Conservation (phyloP, 2,329 filamentous ascomycete species). For the Lachnellula suecica region DNA sequence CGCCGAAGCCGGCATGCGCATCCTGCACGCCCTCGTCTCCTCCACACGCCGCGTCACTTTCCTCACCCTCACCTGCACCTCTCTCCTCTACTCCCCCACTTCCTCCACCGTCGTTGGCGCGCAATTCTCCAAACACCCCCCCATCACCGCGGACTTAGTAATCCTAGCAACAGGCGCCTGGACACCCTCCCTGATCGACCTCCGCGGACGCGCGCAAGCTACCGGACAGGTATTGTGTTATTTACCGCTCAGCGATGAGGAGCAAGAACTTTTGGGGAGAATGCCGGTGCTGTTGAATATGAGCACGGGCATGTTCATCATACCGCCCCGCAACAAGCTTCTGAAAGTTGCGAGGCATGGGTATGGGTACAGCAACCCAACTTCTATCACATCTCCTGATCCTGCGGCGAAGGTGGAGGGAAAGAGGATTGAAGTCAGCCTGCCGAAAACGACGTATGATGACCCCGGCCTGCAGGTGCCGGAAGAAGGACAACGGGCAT, state of each 20-base stretch:
- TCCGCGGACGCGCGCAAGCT: slow-evolving; percentile 72
- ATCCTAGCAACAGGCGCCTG: slow-evolving; percentile 86
- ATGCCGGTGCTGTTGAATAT: slow-evolving; percentile 76
- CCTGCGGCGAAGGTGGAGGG: slow-evolving; percentile 15
- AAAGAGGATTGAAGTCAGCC: slow-evolving; percentile 14
- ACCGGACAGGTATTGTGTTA: slow-evolving; percentile 84
- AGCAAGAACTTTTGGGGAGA: slow-evolving; percentile 62
- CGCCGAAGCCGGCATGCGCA: slow-evolving; percentile 68
- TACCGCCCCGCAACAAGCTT: slow-evolving; percentile 58
- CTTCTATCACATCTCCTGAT: slow-evolving; percentile 15
- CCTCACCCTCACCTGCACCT: slow-evolving; percentile 41
- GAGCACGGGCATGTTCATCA: slow-evolving; percentile 70
- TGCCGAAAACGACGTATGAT: slow-evolving; percentile 23
- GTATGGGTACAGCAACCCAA: slow-evolving; percentile 53
- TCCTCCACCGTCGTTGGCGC: slow-evolving; percentile 53
- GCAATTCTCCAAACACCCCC: slow-evolving; percentile 47
- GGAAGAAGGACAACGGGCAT: slow-evolving; percentile 19
- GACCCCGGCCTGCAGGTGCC: slow-evolving; percentile 23
- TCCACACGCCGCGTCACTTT: slow-evolving; percentile 46
- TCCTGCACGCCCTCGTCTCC: slow-evolving; percentile 42
- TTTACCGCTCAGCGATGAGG: slow-evolving; percentile 68
- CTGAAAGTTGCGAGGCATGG: slow-evolving; percentile 62
- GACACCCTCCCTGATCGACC: slow-evolving; percentile 75
- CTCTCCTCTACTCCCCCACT: slow-evolving; percentile 19
- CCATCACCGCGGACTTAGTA: slow-evolving; percentile 66